Evolutionary conservation across 257 asterid species (phyloP), one percentile per base, ranked within the genome.

Genomic region (Pogostemon cablin): DNA sequence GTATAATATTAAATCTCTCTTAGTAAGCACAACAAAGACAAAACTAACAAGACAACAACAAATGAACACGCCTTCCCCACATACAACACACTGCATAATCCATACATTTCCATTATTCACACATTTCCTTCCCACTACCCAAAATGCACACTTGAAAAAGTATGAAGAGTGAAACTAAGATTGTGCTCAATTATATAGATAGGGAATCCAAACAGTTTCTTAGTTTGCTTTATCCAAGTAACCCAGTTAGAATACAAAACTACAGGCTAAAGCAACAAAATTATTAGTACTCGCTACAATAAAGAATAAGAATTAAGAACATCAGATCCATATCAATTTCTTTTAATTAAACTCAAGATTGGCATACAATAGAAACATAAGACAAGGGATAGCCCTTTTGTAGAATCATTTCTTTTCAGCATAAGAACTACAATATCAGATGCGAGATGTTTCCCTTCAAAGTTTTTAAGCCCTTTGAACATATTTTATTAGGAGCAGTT

Each of bases 201-300:
- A 65, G 42, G 60, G 73, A 17, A 40, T 32, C 43, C 20, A 4
- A 10, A 49, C 9, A 15, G 41, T 35, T 42, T 6, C 10, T 11
- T 11, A 12, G 59, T 46, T 35, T 42, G 38, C 25, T 38, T 62
- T 56, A 37, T 56, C 56, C n/a, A 48, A 58, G 60, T 25, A 66
- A 15, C 52, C 48, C 53, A 49, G 64, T 10, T 39, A 58, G 62
- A 67, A 40, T 47, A 58, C 38, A 47, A 38, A 69, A 71, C 11
- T 39, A 58, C 44, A 35, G 62, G 68, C 40, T 69, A 64, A 15
- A 55, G 54, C 72, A 25, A 56, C 65, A 46, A 25, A 3, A 54
- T 10, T 11, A 35, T 69, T 61, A 12, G 37, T 61, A 46, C 25
- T 43, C 25, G 12, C 37, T 35, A 12, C 32, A 17, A 15, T 12